Evolutionary conservation across 345 rosid genomes (phyloP).

Genomic region (Populus nigra): DNA sequence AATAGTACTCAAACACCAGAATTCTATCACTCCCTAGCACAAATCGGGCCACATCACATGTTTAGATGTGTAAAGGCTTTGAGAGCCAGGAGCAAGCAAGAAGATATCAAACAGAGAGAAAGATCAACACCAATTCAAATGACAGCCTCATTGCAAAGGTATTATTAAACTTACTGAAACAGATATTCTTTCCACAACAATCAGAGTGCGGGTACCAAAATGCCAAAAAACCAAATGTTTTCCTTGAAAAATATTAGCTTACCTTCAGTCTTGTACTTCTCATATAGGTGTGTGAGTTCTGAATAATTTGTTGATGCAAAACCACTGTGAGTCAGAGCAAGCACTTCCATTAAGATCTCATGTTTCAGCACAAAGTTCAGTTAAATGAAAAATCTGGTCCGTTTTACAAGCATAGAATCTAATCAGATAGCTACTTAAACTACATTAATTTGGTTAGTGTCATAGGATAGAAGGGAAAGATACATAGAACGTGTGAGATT

Average conservation of each 20-base stretch:
- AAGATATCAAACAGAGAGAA: not conserved
- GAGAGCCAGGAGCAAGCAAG: not conserved
- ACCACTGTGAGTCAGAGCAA: slow-evolving; percentile 13
- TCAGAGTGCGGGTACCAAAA: not conserved
- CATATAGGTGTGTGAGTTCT: slow-evolving; percentile 28
- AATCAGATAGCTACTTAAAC: no score
- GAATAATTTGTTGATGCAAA: slow-evolving; percentile 33
- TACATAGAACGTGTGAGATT: no score
- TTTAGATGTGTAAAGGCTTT: not conserved
- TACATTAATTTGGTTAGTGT: no score
- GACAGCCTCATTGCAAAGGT: not conserved
- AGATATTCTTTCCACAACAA: not conserved
- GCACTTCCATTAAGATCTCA: slow-evolving; percentile 2
- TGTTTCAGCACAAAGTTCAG: not conserved
- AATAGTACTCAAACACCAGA: not conserved
- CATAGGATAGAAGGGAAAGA: no score
- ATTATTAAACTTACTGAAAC: not conserved
- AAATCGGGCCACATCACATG: not conserved
- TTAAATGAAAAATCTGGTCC: not conserved
- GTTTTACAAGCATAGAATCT: not conserved
- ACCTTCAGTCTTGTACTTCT: slow-evolving; percentile 36
- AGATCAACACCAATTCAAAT: not conserved
- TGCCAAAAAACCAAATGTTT: not conserved
- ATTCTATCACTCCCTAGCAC: not conserved
- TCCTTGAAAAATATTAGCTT: not conserved